Base-by-base conservation (phyloP, 1,139 yeast species). In the Arxiozyma bovina region DNA sequence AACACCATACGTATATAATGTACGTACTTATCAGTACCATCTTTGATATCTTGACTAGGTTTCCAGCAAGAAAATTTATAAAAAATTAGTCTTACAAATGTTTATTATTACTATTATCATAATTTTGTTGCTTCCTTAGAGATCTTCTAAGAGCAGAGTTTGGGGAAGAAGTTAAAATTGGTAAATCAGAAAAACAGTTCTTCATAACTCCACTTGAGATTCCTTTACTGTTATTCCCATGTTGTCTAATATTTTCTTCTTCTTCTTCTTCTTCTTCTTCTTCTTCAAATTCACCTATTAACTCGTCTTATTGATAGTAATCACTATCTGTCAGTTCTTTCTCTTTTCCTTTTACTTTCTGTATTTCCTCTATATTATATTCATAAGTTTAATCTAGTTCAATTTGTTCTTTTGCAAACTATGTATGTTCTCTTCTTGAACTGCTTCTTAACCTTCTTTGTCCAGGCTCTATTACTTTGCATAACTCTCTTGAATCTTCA, bases 401-500 rank as follows among this genome's bases (percentile, higher is more conserved):
- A 22, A 30, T 42, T 30, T 47, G 41, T 18, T 38, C 40, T 34
- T 23, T 45, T 22, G 21, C 15, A 18, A 41, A n/a, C 3, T 43
- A 43, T 43, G 34, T 40, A 23, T 30, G 18, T 22, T 12, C 42
- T 42, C 30, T 46, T 40, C 44, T 44, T 9, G 48, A 18, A 20
- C 50, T 20, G 27, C 41, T 25, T 50, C 51, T 23, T 48, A 42
- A 23, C 21, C 41, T 34, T 38, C 55, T 5, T 21, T n/a, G 5
- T 41, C 46, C 41, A 45, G 34, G 38, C 20, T 30, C 21, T 6
- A 20, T 20, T 1, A 17, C 34, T 38, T 63, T 63, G 53, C 64
- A 60, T 46, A 62, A 50, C 22, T 51, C 57, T 44, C 56, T 60
- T 18, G 62, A 40, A 9, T 56, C 56, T 48, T 65, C 68, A 38